Evolutionary conservation across 805 yeast genomes (phyloP), one percentile per base, ranked within the genome.

Genomic region (Suhomyces sp.): DNA sequence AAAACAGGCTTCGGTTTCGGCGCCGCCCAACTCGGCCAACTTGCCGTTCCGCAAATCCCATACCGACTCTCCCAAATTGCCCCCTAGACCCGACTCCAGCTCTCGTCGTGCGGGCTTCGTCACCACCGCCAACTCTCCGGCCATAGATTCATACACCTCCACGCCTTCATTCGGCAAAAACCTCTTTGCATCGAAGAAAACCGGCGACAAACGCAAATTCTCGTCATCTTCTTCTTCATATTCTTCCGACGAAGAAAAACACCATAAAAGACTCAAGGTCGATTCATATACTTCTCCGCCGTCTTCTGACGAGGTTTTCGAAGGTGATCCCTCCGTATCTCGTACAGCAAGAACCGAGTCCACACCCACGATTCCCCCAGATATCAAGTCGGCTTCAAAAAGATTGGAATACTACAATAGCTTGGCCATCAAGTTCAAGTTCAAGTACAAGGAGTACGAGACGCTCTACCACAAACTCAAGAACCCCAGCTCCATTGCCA

Each of bases 401-500:
- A 55, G 65, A 44, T 60, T 65, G 40, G 68, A 70, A n/a, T 79
- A 77, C 54, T 70, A 77, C 60, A 62, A 60, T 47, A 72, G 68
- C 45, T 60, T 83, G 51, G 84, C 84, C 1, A 63, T 65, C 9
- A 76, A 76, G 59, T 83, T 83, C 71, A 76, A 71, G 52, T 49
- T 57, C 19, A 72, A 74, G 48, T 83, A 83, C 64, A 69, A 71
- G 40, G 85, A 80, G 60, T 83, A 83, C 61, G 76, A 71, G 19
- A 54, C 61, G 15, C 66, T 83, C n/a, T 82, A 83, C 65, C 60
- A 65, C 33, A 49, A 45, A 45, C 51, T 52, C 38, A 57, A 57
- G 48, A 54, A 24, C 29, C 55, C 50, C 49, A 49, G 45, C 47
- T 48, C 67, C n/a, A 36, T n/a, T 9, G 17, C 52, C 36, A 55